Percentiles rank a stretch among this genome's conserved stretches.
Evolutionary conservation across 1,284 basidiomycete species (phyloP).

Genomic region (Trametes polyzona): DNA sequence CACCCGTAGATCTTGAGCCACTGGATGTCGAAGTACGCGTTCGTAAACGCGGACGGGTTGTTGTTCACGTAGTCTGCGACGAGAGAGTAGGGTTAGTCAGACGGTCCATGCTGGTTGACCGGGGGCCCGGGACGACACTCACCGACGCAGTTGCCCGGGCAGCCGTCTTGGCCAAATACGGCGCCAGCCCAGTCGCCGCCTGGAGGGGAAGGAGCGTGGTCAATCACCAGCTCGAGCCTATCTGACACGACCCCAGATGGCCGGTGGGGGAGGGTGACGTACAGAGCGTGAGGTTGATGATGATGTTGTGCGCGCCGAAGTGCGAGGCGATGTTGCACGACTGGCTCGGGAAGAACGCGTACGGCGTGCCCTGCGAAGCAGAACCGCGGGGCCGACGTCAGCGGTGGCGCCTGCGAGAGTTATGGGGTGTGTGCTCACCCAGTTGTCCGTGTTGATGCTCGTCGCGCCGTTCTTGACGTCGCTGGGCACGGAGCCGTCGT

Average conservation of each 20-base stretch:
- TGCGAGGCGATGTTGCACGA: constrained; percentile 49
- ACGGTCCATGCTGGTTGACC: background rate
- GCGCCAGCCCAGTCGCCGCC: constrained; percentile 60
- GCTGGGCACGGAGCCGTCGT: constrained; percentile 44
- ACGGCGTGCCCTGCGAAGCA: constrained; percentile 49
- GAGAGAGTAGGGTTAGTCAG: background rate
- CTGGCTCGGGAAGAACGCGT: constrained; percentile 56
- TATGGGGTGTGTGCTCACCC: constrained; percentile 23
- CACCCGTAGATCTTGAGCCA: constrained; percentile 48
- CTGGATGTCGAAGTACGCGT: constrained; percentile 73
- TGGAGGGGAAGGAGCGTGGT: background rate
- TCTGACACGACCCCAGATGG: too few relatives aligned
- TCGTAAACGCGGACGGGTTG: constrained; percentile 63
- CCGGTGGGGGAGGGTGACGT: background rate
- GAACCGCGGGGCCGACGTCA: background rate
- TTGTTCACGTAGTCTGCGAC: constrained; percentile 59
- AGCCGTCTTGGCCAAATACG: constrained; percentile 47
- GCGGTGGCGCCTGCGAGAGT: background rate
- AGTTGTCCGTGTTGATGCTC: constrained; percentile 50
- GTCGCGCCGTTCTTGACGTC: constrained; percentile 47
- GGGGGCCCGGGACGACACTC: background rate
- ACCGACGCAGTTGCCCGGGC: constrained; percentile 54
- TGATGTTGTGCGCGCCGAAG: constrained; percentile 58
- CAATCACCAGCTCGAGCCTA: background rate
- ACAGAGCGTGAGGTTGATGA: constrained; percentile 56